These are phyloP conservation scores for Citrus hindsii DNA, from an alignment of 345 rosid species.

Conservation along the genomic window DNA sequence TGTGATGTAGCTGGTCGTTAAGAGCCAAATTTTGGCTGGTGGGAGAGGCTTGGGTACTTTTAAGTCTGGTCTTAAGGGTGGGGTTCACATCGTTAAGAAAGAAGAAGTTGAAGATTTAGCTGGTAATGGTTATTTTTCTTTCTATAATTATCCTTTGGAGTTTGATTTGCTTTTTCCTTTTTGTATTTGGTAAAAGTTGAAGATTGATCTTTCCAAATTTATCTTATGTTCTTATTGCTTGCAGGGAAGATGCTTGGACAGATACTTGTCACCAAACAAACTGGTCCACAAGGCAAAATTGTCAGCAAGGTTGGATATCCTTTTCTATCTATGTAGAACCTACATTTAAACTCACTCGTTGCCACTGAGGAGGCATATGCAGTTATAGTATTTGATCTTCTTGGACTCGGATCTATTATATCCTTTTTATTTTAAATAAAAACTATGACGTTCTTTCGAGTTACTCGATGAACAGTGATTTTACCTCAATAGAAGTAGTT, in stretches of 20 bases:
- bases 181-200: neutral
- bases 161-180: neutral
- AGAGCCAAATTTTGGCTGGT: slow-evolving; percentile 98
- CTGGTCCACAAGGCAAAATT: slow-evolving; percentile 94
- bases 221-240: slow-evolving; percentile 13
- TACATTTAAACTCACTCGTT: neutral
- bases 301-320: slow-evolving; percentile 84
- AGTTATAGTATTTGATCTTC: neutral
- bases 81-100: slow-evolving; percentile 86
- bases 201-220: neutral
- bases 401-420: neutral
- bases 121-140: slow-evolving; percentile 34
- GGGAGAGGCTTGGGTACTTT: slow-evolving; percentile 97
- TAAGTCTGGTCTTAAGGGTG: slow-evolving; percentile 85
- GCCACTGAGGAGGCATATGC: no score
- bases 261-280: slow-evolving; percentile 95
- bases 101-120: slow-evolving; percentile 77
- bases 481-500: neutral
- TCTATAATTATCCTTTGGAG: neutral
- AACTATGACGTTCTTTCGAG: neutral
- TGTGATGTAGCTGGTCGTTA: slow-evolving; percentile 77
- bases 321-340: neutral
- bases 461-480: neutral
- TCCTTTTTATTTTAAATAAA: neutral
- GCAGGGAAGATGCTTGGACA: slow-evolving; percentile 98